phyloP scores from a whole-genome alignment of 2,329 filamentous ascomycete genomes.

The Malbranchea zuffiana region DNA sequence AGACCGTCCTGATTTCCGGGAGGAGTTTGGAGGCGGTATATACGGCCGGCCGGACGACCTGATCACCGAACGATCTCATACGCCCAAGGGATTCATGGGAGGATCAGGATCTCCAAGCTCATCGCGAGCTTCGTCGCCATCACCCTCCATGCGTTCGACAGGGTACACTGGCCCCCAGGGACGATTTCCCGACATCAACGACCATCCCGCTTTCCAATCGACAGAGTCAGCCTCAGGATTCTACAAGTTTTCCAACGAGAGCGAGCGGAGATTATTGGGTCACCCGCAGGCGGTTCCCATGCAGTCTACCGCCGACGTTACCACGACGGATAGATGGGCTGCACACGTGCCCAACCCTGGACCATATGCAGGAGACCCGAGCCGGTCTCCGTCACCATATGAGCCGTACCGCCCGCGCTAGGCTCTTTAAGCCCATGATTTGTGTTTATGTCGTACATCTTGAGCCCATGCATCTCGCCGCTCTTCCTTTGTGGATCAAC shows the following conservation, averaged over 20 bases:
- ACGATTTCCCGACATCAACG: conserved; percentile 15
- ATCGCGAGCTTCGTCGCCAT: conserved; percentile 32
- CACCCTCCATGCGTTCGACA: conserved; percentile 22
- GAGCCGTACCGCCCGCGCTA: conserved; percentile 14
- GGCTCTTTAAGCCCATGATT: background rate
- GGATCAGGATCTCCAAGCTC: conserved; percentile 29
- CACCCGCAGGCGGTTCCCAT: conserved; percentile 26
- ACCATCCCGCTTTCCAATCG: conserved; percentile 31
- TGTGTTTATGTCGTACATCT: no score
- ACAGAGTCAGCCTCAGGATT: conserved; percentile 20
- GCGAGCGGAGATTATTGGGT: conserved; percentile 28
- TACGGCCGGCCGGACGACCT: conserved; percentile 37
- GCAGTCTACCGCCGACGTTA: conserved; percentile 12
- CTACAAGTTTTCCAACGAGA: conserved; percentile 31
- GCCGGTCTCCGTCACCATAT: conserved; percentile 13
- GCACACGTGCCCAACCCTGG: no score
- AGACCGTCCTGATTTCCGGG: conserved; percentile 74
- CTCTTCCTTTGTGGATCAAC: no score
- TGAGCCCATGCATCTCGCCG: no score
- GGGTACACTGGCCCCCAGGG: conserved; percentile 18
- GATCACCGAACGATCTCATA: conserved; percentile 36
- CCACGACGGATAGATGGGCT: conserved; percentile 27
- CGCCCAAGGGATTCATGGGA: conserved; percentile 27
- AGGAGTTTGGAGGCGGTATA: conserved; percentile 69
- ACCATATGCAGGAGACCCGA: conserved; percentile 3